Percentiles rank a stretch among this genome's conserved stretches.
Conservation (phyloP, 202 grass and related monocot genomes). For the Zizania palustris region DNA sequence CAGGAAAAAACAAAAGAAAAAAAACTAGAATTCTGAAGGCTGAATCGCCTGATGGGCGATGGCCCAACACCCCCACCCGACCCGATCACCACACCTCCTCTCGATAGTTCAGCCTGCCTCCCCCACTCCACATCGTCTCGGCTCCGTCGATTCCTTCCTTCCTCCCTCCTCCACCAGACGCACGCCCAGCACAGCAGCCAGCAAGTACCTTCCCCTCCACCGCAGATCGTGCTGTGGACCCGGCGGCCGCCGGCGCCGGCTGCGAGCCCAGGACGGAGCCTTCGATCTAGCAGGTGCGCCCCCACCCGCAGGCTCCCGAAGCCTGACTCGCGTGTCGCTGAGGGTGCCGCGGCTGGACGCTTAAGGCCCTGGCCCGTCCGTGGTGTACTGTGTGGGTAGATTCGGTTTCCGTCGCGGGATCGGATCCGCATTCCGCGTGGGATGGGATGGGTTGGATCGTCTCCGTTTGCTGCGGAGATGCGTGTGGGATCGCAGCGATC, state of each 20-base stretch:
- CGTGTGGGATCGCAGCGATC: constrained; percentile 27
- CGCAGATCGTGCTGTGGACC: constrained; percentile 39
- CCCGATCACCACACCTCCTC: constrained; percentile 7
- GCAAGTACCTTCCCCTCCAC: constrained; percentile 14
- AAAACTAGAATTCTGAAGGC: background rate
- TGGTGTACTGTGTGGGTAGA: background rate
- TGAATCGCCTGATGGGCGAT: too few species aligned
- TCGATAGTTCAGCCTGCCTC: constrained; percentile 32
- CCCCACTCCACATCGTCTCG: constrained; percentile 30
- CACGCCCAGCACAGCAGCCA: background rate
- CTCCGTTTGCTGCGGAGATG: background rate
- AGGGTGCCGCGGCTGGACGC: background rate
- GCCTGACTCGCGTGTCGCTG: background rate
- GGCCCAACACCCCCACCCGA: background rate
- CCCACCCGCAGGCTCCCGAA: background rate
- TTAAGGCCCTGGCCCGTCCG: background rate
- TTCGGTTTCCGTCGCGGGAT: constrained; percentile 1
- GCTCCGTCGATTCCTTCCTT: background rate
- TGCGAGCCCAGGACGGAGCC: background rate
- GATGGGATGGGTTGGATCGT: background rate
- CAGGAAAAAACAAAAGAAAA: background rate
- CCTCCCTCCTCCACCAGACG: background rate
- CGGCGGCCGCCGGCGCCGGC: background rate
- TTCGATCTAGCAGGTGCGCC: constrained; percentile 39
- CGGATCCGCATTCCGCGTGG: constrained; percentile 15